Evolutionary conservation across 441 rosid species (phyloP), one percentile per base, ranked within the genome.

Genomic region (Brassica balearica): DNA sequence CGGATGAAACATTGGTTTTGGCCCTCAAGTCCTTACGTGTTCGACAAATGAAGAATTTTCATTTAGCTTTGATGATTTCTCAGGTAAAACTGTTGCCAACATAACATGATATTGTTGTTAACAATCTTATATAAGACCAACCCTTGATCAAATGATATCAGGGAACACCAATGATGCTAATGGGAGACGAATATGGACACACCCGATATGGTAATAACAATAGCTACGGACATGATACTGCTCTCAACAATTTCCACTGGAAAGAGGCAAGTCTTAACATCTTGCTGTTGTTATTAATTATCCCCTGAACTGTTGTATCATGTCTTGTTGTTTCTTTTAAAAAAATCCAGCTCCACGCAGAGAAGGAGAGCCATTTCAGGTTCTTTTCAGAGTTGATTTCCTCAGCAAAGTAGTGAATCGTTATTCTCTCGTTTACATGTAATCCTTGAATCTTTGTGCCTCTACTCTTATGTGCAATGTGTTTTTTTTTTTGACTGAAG

Each of bases 111-210:
- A 12, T 15, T 59, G 59, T 36, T 67, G 59, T 36, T 67, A 0
- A 38, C 15, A 68, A 41, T 56, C 65, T 59, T 12, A 73, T 41
- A 32, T 69, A 75, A 73, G 10, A 67, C 43, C 8, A 15, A 72
- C 29, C 17, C 4, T 14, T 68, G 71, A 80, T 59, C 20, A 79
- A 32, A 19, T 72, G 73, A 84, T 48, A 48, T 51, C 86, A 93
- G 98, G 98, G 99, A 77, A 85, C 85, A 62, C 98, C 98, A 68
- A 92, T 95, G 99, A 92, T 92, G 97, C 84, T 93, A 36, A 92
- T 95, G 99, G 98, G 99, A 68, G 99, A 93, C 73, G 99, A 93
- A 75, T 95, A 95, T 63, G 97, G 89, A 25, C 97, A 95, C 77
- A 90, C 98, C 0, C 91, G 97, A 23, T 84, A 86, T 82, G 99